phyloP scores from a whole-genome alignment of 768 basidiomycete genomes.

The Panus rudis region DNA sequence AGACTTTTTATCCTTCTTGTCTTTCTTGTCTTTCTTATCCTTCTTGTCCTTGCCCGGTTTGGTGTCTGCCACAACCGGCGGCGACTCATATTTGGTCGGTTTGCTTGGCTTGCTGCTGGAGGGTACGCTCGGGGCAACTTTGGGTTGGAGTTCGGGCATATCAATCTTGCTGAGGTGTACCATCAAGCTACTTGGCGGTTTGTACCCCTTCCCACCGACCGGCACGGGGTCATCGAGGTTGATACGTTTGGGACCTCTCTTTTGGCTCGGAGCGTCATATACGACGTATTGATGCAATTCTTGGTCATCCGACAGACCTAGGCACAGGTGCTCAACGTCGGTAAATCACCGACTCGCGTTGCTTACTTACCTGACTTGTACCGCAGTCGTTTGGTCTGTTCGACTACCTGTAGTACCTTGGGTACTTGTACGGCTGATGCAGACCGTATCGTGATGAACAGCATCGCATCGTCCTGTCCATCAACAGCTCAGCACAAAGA shows the following conservation, averaged over 20 bases:
- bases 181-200: slow-evolving; percentile 59
- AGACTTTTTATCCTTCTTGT: neutral
- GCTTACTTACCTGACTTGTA: slow-evolving; percentile 57
- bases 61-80: too few species aligned
- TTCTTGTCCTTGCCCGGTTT: neutral
- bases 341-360: neutral
- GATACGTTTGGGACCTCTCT: slow-evolving; percentile 58
- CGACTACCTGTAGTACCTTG: slow-evolving; percentile 75
- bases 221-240: slow-evolving; percentile 47
- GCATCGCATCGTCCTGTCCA: slow-evolving; percentile 66
- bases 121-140: slow-evolving; percentile 8
- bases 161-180: slow-evolving; percentile 82
- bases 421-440: slow-evolving; percentile 56
- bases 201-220: slow-evolving; percentile 37
- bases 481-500: neutral
- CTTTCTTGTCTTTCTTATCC: neutral
- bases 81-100: too few species aligned
- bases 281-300: slow-evolving; percentile 74
- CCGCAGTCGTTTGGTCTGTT: slow-evolving; percentile 70
- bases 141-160: slow-evolving; percentile 77
- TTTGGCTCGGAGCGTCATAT: slow-evolving; percentile 45
- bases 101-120: neutral
- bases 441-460: slow-evolving; percentile 71
- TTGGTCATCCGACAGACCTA: slow-evolving; percentile 44
- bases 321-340: slow-evolving; percentile 4